A percentile compares a stretch with the other conserved stretches of the same genome.
Evolutionary conservation across 176 grass and related monocot genomes (phyloP).

Genomic region (Oryza glumipatula): DNA sequence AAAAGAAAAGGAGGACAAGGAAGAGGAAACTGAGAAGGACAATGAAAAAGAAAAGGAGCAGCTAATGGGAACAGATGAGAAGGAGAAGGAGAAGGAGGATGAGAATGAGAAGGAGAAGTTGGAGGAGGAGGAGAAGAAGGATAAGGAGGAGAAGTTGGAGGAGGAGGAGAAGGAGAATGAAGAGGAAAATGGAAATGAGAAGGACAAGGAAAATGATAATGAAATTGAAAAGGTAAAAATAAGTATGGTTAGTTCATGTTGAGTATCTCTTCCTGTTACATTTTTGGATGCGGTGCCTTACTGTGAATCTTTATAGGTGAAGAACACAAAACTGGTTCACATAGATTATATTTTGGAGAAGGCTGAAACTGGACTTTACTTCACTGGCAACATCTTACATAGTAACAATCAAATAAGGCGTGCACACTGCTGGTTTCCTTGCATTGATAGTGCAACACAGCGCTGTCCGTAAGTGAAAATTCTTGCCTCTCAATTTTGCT

Average conservation of each 20-base stretch:
- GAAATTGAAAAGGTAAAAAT: constrained; percentile 49
- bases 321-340: constrained; percentile 78
- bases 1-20: constrained; percentile 45
- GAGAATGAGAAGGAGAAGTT: neutral
- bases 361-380: constrained; percentile 91
- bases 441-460: constrained; percentile 67
- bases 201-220: constrained; percentile 38
- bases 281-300: constrained; percentile 28
- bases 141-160: neutral
- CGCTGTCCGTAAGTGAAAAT: constrained; percentile 74
- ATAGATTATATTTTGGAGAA: constrained; percentile 93
- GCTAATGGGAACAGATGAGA: neutral
- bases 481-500: constrained; percentile 40
- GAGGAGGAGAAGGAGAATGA: constrained; percentile 18
- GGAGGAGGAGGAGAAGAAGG: neutral
- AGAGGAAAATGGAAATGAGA: constrained; percentile 42
- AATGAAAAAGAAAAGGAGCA: constrained; percentile 36
- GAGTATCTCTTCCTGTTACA: constrained; percentile 14
- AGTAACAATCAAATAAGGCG: constrained; percentile 83
- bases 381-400: constrained; percentile 62
- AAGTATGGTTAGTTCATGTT: constrained; percentile 18
- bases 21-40: constrained; percentile 9
- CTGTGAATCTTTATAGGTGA: constrained; percentile 52
- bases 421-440: constrained; percentile 93
- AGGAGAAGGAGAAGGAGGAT: neutral